Conservation (phyloP, 208 protist species). For the Endotrypanum monterogeii region DNA sequence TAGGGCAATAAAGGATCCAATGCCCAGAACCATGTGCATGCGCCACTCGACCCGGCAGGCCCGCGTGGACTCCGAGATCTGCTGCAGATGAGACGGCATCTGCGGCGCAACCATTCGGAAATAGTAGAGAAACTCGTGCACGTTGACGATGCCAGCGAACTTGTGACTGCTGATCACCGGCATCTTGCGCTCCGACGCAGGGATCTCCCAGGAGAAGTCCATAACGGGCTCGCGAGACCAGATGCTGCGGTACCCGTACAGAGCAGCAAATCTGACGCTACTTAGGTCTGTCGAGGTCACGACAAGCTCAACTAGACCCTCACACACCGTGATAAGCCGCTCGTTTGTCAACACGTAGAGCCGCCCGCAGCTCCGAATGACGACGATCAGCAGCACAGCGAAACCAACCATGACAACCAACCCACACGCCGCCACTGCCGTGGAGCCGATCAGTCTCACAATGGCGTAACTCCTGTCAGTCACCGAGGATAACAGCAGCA, state of each 20-base stretch:
- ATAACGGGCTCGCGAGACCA: slow-evolving; percentile 32
- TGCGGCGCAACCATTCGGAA: slow-evolving; percentile 47
- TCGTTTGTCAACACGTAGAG: slow-evolving; percentile 61
- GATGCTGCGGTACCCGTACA: slow-evolving; percentile 49
- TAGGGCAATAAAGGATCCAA: slow-evolving; percentile 30
- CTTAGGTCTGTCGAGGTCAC: slow-evolving; percentile 47
- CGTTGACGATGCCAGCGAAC: slow-evolving; percentile 41
- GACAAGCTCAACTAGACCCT: slow-evolving; percentile 40
- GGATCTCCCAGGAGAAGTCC: slow-evolving; percentile 64
- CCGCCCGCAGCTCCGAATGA: slow-evolving; percentile 36
- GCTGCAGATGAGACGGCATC: slow-evolving; percentile 31
- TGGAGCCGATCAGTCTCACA: slow-evolving; percentile 36
- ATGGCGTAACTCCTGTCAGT: slow-evolving; percentile 37
- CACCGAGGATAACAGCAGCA: slow-evolving; percentile 44
- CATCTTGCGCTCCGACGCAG: slow-evolving; percentile 55
- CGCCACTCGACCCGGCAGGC: slow-evolving; percentile 49
- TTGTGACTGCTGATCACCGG: slow-evolving; percentile 55
- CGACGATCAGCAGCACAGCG: slow-evolving; percentile 37
- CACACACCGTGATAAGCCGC: slow-evolving; percentile 55
- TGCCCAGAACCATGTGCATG: slow-evolving; percentile 40
- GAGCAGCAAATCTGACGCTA: slow-evolving; percentile 40
- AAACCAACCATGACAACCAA: slow-evolving; percentile 37
- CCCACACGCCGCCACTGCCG: slow-evolving; percentile 40
- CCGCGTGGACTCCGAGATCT: slow-evolving; percentile 27
- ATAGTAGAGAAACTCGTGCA: slow-evolving; percentile 51